Evolutionary conservation across 2,329 filamentous ascomycete genomes (phyloP), one percentile per base, ranked within the genome.

Genomic region (Pseudocercospora fuligena): DNA sequence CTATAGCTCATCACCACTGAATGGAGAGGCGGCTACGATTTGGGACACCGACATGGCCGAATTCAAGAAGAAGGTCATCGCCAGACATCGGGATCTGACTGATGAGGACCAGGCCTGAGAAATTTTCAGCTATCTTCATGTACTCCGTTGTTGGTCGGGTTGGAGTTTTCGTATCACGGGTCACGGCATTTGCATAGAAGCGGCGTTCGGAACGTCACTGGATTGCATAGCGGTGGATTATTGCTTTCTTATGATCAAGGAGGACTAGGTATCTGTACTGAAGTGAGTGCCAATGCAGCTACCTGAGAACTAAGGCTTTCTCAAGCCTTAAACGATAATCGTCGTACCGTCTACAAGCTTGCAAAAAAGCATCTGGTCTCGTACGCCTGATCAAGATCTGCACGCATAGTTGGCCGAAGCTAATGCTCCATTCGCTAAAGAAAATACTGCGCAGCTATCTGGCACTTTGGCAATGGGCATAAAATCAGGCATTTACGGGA

Each of bases 11-110:
- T 97, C 93, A 72, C 95, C 95, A 2, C 84, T 99, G 70, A 99
- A 99, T 75, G 96, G 93, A 66, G 94, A 99, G 80, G 95, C 95
- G 31, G 95, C 96, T 16, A 92, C 97, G 79, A 86, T 99, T 49
- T 99, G 95, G 94, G 94, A 97, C 79, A 93, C 90, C 73, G 89
- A 98, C 78, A 85, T 89, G 43, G 89, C 88, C 54, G 92, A 97
- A 79, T 98, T 95, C 86, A 93, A 97, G 86, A 88, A 88, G 64
- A 83, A 88, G 69, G 87, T 90, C n/a, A 80, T 89, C 61, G 86
- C 87, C 5, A 82, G 88, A 66, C 88, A 90, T 77, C 84, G 86
- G 69, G 86, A 88, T 19, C 58, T 87, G 61, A 78, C 76, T 58
- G 81, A 83, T 64, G 80, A 83, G 72, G 81, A 83, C 71, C 70